Percentiles rank a stretch among this genome's conserved stretches.
Evolutionary conservation across 768 basidiomycete species (phyloP).

Genomic region (Macrolepiota fuliginosa): DNA sequence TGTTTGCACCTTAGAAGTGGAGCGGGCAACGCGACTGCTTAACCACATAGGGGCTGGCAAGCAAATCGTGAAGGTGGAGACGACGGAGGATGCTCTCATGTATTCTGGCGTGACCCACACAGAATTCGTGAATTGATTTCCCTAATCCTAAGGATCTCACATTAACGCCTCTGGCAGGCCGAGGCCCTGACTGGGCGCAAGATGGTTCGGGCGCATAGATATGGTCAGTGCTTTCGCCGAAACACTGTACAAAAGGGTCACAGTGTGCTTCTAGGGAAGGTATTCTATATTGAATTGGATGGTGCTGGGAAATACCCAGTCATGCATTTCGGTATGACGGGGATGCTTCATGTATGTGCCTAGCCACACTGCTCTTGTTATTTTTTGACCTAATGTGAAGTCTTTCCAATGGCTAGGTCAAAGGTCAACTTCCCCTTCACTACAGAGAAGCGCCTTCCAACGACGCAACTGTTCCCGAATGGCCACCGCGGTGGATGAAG

Average conservation of each 20-base stretch:
- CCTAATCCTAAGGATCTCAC: not conserved
- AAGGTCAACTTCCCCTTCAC: slow-evolving; percentile 43
- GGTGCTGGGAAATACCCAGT: slow-evolving; percentile 64
- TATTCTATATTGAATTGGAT: slow-evolving; percentile 65
- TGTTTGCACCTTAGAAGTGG: slow-evolving; percentile 50
- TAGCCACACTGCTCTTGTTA: slow-evolving; percentile 16
- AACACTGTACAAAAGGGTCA: not conserved
- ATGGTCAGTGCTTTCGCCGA: slow-evolving; percentile 36
- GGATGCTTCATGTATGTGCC: slow-evolving; percentile 60
- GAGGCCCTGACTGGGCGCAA: slow-evolving; percentile 49
- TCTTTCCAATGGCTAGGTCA: slow-evolving; percentile 30
- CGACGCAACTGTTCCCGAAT: slow-evolving; percentile 35
- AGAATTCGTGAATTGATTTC: slow-evolving; percentile 55
- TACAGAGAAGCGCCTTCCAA: slow-evolving; percentile 47
- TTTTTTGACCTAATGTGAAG: not conserved
- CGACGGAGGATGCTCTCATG: slow-evolving; percentile 59
- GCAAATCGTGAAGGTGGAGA: slow-evolving; percentile 53
- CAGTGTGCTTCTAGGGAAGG: slow-evolving; percentile 42
- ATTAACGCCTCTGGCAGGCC: slow-evolving; percentile 35
- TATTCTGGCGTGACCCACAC: slow-evolving; percentile 53
- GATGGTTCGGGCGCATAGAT: slow-evolving; percentile 46
- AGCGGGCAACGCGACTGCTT: slow-evolving; percentile 60
- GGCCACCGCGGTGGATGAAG: slow-evolving; percentile 72
- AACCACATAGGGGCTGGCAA: slow-evolving; percentile 50
- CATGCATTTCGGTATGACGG: slow-evolving; percentile 84